Base-by-base conservation (phyloP, 805 yeast species). In the Kuraishia floccosa region DNA sequence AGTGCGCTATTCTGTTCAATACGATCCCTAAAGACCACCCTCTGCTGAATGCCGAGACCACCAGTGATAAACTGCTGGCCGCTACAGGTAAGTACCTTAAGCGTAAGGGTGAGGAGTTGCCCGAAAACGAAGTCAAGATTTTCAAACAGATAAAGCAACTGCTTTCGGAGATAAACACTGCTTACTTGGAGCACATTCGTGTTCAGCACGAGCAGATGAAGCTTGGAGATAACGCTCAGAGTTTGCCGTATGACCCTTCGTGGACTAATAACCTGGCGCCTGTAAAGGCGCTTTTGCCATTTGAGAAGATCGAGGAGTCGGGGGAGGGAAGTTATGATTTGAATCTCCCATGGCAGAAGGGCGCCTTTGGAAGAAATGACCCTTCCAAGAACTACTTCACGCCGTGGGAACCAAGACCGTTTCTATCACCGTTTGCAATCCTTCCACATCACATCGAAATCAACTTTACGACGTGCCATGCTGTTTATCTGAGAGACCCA, bases 371-470 rank as follows among this genome's bases (percentile, higher is more conserved):
- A 15, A 77, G 94, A 46, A 56, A 72, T 41, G 79, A 83, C 32
- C 78, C 86, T 11, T 48, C 63, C 12, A 86, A 82, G 58, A 71
- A 87, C 4, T 91, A 79, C 58, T 91, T 89, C 64, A 85, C 97
- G 3, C 98, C 98, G 31, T 91, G 96, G 96, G 69, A 77, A 36
- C 93, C 96, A 41, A 79, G 96, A 58, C 91, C 85, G 27, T 91
- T 89, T 58, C 58, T 91, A 39, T 87, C 94, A 2, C 93, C 94
- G 28, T 83, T 86, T 56, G 91, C 96, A 9, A 71, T 91, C 36
- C 67, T 84, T 46, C 98, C 98, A 18, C 77, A 82, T 39, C 97
- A 91, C 56, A 62, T 91, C 33, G 97, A 91, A 59, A 62, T 91
- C 27, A 82, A 94, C 15, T 89, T 83, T 55, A 70, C 72, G 39